A percentile compares a stretch with the other conserved stretches of the same genome.
Conservation (phyloP, 1,284 basidiomycete species). For the Vanrija humicola region DNA sequence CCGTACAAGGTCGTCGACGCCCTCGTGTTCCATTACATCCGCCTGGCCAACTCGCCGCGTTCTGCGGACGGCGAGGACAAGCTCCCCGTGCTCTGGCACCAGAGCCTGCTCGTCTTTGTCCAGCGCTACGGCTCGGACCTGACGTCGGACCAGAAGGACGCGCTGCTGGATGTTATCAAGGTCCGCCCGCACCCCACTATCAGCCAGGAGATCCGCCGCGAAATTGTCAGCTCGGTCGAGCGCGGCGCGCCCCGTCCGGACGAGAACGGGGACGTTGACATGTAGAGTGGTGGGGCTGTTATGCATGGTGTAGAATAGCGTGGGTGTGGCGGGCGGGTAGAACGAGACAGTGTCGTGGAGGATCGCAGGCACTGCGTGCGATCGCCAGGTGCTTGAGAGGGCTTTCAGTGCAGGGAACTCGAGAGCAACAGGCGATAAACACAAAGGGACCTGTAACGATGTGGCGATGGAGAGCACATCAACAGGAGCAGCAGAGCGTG, state of each 20-base stretch:
- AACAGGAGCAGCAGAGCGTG: too few relatives aligned
- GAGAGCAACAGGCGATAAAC: too few relatives aligned
- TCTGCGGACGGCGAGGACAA: constrained; percentile 57
- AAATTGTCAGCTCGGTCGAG: constrained; percentile 57
- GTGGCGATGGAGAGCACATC: too few relatives aligned
- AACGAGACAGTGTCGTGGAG: background rate
- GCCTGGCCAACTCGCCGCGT: constrained; percentile 85
- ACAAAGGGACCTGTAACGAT: too few relatives aligned
- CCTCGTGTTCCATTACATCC: constrained; percentile 96
- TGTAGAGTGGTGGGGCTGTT: constrained; percentile 20
- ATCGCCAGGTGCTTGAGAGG: too few relatives aligned
- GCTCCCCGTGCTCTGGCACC: constrained; percentile 96
- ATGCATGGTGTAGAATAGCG: constrained; percentile 2
- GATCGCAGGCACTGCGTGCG: too few relatives aligned
- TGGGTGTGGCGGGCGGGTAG: too few relatives aligned
- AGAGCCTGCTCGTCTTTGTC: constrained; percentile 88
- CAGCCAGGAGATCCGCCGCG: constrained; percentile 82
- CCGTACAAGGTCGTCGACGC: constrained; percentile 98
- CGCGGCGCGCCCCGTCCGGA: constrained; percentile 50
- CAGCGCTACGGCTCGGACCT: constrained; percentile 96
- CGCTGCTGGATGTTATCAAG: constrained; percentile 87
- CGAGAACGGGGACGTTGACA: constrained; percentile 41
- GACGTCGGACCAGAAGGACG: constrained; percentile 96
- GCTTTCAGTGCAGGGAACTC: too few relatives aligned
- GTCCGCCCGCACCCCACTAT: constrained; percentile 85